Percentiles rank a stretch among this genome's conserved stretches.
These are phyloP conservation scores for Hericium erinaceus DNA, from an alignment of 768 basidiomycete species.

Conservation along the genomic window DNA sequence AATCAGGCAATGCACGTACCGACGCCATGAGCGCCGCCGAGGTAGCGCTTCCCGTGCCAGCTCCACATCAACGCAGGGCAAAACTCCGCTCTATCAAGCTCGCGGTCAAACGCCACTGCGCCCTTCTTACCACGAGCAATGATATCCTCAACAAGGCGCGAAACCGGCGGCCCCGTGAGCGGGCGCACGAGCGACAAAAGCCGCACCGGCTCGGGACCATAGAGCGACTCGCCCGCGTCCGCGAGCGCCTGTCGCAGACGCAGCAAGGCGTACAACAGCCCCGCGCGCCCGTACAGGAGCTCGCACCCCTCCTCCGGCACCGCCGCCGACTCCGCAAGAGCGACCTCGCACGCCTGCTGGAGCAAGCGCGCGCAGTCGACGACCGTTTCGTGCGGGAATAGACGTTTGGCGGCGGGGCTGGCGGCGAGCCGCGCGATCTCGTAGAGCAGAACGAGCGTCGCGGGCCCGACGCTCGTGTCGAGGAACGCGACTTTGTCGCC, in stretches of 20 bases:
- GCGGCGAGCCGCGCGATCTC: conserved; percentile 8
- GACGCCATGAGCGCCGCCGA: conserved; percentile 53
- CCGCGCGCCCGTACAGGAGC: conserved; percentile 50
- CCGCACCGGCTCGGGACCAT: neutral
- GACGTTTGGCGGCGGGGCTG: neutral
- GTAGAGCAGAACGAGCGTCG: conserved; percentile 18
- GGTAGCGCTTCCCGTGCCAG: conserved; percentile 48
- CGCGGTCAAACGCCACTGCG: conserved; percentile 23
- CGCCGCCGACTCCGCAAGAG: conserved; percentile 2
- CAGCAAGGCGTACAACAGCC: conserved; percentile 43
- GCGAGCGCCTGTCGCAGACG: conserved; percentile 26
- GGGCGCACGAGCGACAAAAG: neutral
- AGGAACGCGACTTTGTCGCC: conserved; percentile 16
- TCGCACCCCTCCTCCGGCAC: conserved; percentile 42
- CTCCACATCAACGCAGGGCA: conserved; percentile 47
- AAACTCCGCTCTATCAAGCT: conserved; percentile 14
- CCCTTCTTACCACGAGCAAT: conserved; percentile 34
- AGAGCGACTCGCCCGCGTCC: neutral
- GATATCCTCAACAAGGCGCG: conserved; percentile 35
- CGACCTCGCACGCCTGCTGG: conserved; percentile 8
- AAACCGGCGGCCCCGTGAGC: conserved; percentile 28
- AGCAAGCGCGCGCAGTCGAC: conserved; percentile 9
- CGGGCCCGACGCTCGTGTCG: conserved; percentile 21
- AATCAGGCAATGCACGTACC: conserved; percentile 26
- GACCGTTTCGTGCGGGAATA: conserved; percentile 2